Evolutionary conservation across 352 stramenopile species (phyloP).

Genomic region (Pythium coloratum): DNA sequence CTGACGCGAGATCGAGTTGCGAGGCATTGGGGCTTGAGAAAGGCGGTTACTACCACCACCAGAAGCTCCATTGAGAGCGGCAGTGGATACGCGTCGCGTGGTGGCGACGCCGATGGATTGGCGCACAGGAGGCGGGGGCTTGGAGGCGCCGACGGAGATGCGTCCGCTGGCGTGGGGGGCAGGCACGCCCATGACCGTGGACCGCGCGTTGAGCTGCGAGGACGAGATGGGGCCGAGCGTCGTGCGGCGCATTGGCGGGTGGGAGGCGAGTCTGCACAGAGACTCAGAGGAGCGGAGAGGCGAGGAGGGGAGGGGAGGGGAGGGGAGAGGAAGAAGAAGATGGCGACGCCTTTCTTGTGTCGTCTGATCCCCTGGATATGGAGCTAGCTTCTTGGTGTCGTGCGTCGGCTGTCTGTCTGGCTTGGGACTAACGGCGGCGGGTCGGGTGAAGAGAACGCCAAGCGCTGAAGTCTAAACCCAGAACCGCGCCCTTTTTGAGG

Average conservation of each 20-base stretch:
- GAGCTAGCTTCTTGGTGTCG: neutral
- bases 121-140: constrained; percentile 42
- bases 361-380: neutral
- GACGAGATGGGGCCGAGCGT: constrained; percentile 83
- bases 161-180: constrained; percentile 31
- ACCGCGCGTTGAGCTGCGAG: constrained; percentile 78
- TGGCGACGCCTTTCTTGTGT: neutral
- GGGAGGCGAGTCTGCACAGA: no score
- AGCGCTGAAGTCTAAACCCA: constrained; percentile 5
- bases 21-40: constrained; percentile 27
- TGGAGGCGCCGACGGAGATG: constrained; percentile 56
- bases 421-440: constrained; percentile 2
- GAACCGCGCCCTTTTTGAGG: constrained; percentile 3
- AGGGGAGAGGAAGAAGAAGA: no score
- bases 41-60: constrained; percentile 19
- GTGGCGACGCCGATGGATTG: constrained; percentile 57
- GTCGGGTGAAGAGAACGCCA: no score
- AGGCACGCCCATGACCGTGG: constrained; percentile 30
- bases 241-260: constrained; percentile 80
- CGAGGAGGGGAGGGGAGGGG: no score
- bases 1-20: constrained; percentile 51
- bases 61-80: constrained; percentile 10
- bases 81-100: constrained; percentile 54
- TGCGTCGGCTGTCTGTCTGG: neutral
- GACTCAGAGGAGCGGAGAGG: no score